Percentiles rank a stretch among this genome's conserved stretches.
phyloP scores from a whole-genome alignment of 768 basidiomycete genomes.

The Leccinum imitatum region DNA sequence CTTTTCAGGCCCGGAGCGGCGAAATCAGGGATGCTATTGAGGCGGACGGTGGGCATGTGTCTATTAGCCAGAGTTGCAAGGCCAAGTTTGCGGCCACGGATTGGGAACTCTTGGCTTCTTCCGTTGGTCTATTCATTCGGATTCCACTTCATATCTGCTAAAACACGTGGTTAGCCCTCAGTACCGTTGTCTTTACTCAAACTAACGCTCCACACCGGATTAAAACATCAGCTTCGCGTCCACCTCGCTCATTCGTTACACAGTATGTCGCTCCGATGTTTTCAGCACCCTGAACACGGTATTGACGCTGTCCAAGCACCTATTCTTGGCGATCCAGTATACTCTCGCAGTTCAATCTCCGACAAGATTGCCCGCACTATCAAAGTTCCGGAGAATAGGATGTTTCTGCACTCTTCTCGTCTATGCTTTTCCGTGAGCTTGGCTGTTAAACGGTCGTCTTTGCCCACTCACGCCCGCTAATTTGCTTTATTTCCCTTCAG shows the following conservation, averaged over 20 bases:
- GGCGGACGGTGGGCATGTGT: conserved; percentile 45
- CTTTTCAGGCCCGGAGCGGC: conserved; percentile 40
- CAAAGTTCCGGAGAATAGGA: conserved; percentile 42
- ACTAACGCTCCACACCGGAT: conserved; percentile 56
- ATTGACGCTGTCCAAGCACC: conserved; percentile 46
- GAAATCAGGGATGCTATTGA: conserved; percentile 46
- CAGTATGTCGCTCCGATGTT: conserved; percentile 34
- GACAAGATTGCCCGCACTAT: conserved; percentile 30
- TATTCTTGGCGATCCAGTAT: conserved; percentile 50
- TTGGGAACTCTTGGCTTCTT: conserved; percentile 60
- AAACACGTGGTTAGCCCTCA: conserved; percentile 35
- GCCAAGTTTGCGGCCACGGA: conserved; percentile 39
- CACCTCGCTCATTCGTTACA: conserved; percentile 55
- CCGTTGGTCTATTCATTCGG: conserved; percentile 41
- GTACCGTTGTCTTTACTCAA: conserved; percentile 57
- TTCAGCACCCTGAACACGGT: conserved; percentile 1
- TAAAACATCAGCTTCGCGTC: conserved; percentile 72
- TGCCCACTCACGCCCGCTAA: conserved; percentile 3
- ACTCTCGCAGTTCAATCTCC: conserved; percentile 41
- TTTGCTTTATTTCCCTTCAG: conserved; percentile 31
- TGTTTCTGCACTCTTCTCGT: conserved; percentile 62
- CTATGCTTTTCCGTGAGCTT: conserved; percentile 53
- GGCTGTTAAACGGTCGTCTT: neutral
- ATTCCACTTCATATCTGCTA: conserved; percentile 17
- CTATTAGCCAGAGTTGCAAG: conserved; percentile 28